Base-by-base conservation (phyloP, 345 rosid species). In the Viola odorata region DNA sequence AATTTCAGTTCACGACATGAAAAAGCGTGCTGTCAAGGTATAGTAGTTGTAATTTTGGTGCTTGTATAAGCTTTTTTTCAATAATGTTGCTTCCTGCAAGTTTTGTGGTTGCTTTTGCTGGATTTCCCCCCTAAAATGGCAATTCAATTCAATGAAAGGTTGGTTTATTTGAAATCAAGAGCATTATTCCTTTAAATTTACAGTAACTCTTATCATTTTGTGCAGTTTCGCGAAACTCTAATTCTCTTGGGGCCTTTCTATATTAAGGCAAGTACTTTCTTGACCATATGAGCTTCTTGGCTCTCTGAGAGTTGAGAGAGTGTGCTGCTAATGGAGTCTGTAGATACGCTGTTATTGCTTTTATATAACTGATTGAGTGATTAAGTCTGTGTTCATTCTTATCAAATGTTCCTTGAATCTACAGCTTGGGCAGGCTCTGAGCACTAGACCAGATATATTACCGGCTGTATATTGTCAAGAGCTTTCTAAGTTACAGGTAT, bases 341-440 rank as follows among this genome's bases (percentile, higher is more conserved):
- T 23, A 23, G 32, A 23, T 23, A 23, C 32, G 32, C 32, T 23
- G 32, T 23, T 23, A 23, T 23, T 0, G 32, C 32, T 23, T 23
- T 23, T 23, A 23, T 23, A 23, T 23, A 23, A 23, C 32, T 23
- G 32, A 23, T 0, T 23, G 32, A 23, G 32, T 23, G 45, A 37
- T 64, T 1, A 58, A 13, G 9, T 10, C 39, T 57, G 40, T 12
- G 10, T 47, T 41, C 45, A 42, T 12, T 53, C 14, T 4, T 58
- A 9, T 39, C 51, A 50, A 57, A 50, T 57, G 12, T 70, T 62
- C 1, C 66, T 37, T 62, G 23, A 16, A 45, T 71, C 49, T 62
- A 60, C 95, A 90, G 99, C 94, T 94, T 11, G 97, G 97, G 50
- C 99, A 94, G 85, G 97, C 95, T 58, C 81, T 90, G 68, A 90